Base-by-base conservation (phyloP, 129 eudicot genomes). In the Centaurea solstitialis region DNA sequence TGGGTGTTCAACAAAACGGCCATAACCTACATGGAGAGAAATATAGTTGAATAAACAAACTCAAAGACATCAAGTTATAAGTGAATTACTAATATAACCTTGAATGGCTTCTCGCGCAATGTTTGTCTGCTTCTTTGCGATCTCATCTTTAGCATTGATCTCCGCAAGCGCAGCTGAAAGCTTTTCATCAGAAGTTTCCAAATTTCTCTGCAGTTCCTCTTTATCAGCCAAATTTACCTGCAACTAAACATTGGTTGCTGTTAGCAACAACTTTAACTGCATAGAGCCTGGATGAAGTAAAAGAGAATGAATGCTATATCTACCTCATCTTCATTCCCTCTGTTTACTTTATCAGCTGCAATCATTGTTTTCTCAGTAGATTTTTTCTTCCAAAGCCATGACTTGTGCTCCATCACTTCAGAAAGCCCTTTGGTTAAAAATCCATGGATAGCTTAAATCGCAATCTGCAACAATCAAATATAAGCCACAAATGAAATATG, bases 81-180 rank as follows among this genome's bases (percentile, higher is more conserved):
- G 69, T 13, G 10, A 72, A 67, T 4, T 43, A 76, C n/a, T 76
- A 20, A 77, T 74, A 33, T 74, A 33, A 91, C 98, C 97, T 87
- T 92, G 89, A 86, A 90, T 86, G 47, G 98, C 97, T 86, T 94
- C 98, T 75, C 87, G 88, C 8, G 88, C 93, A 79, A 91, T 86
- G 83, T 85, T 85, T 5, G 87, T 82, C 84, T 91, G 94, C 82
- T 88, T 88, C 84, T 76, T 85, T 15, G 85, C 87, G 30, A 88
- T 62, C 28, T 85, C 89, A 80, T 93, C 98, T 81, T 88, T 94
- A 75, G 87, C 80, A 72, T 83, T 87, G 77, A 89, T 83, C 67
- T 93, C 97, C 21, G 87, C 24, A 17, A 86, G 82, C 70, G 91
- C 93, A 47, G 81, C 83, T 53, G 94, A 80, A 79, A 91, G 97